Evolutionary conservation across 345 rosid species (phyloP).

Genomic region (Cardiospermum halicacabum): DNA sequence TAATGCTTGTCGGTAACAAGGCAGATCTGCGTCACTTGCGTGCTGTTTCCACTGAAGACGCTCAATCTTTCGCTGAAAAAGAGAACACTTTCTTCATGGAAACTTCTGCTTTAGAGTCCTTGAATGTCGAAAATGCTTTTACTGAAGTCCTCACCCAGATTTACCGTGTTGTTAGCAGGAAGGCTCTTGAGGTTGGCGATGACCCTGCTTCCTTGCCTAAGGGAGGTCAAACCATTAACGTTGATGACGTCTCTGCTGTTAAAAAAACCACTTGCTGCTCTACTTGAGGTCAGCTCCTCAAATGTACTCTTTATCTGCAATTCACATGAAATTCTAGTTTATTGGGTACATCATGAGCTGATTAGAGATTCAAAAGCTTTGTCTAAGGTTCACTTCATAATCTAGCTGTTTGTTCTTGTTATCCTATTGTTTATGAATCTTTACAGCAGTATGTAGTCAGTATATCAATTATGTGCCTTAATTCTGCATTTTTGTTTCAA

Average conservation of each 20-base stretch:
- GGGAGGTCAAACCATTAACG: slow-evolving; percentile 34
- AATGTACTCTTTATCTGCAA: not conserved
- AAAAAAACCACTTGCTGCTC: slow-evolving; percentile 35
- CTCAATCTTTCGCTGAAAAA: slow-evolving; percentile 48
- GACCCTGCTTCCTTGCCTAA: slow-evolving; percentile 37
- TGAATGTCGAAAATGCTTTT: slow-evolving; percentile 55
- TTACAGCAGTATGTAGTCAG: too few species aligned
- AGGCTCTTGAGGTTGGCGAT: slow-evolving; percentile 41
- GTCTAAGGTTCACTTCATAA: not conserved
- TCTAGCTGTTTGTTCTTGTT: too few species aligned
- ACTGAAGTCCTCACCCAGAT: slow-evolving; percentile 54
- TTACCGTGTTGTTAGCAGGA: slow-evolving; percentile 47
- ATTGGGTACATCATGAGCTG: not conserved
- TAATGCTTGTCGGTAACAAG: slow-evolving; percentile 69
- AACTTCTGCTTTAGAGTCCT: slow-evolving; percentile 49
- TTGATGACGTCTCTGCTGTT: slow-evolving; percentile 36
- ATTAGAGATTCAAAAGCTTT: not conserved
- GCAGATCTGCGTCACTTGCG: slow-evolving; percentile 55
- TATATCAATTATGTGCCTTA: too few species aligned
- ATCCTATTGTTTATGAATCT: too few species aligned
- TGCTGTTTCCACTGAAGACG: slow-evolving; percentile 51
- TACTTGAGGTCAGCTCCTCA: not conserved
- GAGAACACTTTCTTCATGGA: slow-evolving; percentile 53
- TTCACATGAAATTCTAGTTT: not conserved
- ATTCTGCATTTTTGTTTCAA: too few species aligned